phyloP scores from a whole-genome alignment of 164 flowering plant species.

The Tinospora cordifolia region DNA sequence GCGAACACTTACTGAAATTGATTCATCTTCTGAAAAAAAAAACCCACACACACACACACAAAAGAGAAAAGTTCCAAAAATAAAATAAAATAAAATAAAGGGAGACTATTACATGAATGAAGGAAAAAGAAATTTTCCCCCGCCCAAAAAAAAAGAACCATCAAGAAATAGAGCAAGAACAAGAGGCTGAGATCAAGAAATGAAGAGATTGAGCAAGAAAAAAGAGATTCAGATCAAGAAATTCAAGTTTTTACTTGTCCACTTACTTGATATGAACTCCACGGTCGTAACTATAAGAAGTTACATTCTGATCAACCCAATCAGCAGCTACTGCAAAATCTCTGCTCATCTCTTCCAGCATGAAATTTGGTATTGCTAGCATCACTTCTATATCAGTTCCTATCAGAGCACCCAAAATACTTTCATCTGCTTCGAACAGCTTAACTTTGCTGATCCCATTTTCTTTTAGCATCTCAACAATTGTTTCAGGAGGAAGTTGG shows the following conservation, averaged over 20 bases:
- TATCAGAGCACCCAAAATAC: conserved; percentile 47
- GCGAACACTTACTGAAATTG: too few species aligned
- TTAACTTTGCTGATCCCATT: conserved; percentile 75
- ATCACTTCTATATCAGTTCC: conserved; percentile 74
- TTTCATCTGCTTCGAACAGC: conserved; percentile 73
- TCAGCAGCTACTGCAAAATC: conserved; percentile 39
- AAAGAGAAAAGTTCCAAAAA: not conserved
- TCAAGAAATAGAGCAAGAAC: not conserved
- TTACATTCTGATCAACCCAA: conserved; percentile 80
- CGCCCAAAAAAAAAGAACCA: not conserved
- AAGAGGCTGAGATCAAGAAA: conserved; percentile 3
- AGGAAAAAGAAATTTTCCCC: not conserved
- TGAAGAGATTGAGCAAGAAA: not conserved
- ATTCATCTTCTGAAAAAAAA: not conserved
- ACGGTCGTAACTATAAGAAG: conserved; percentile 44
- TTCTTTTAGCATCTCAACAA: conserved; percentile 60
- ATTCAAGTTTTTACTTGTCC: not conserved
- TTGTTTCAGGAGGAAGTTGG: conserved; percentile 54
- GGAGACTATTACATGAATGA: not conserved
- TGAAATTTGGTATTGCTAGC: conserved; percentile 74
- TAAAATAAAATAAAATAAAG: not conserved
- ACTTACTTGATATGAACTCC: conserved; percentile 82
- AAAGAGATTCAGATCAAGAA: conserved; percentile 2
- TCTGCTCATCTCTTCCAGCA: conserved; percentile 48
- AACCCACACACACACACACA: too few species aligned